These are phyloP conservation scores for Cymbidium sinense DNA, from an alignment of 106 monocot species.

Conservation along the genomic window DNA sequence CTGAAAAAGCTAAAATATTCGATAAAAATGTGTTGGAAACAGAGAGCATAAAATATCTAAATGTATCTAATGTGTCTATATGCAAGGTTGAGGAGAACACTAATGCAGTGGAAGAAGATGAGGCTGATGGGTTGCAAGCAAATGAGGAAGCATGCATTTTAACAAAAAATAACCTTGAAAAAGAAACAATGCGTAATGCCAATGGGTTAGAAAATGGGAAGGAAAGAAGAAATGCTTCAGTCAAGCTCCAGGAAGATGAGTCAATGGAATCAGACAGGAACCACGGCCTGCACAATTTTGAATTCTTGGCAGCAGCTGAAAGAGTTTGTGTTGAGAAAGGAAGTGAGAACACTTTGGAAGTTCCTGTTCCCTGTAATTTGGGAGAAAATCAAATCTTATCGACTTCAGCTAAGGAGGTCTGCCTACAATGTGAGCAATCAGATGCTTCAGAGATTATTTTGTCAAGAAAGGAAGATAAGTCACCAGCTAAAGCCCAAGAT, in stretches of 20 bases:
- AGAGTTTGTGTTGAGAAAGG: not conserved
- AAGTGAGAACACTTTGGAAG: constrained; percentile 11
- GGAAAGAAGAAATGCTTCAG: constrained; percentile 16
- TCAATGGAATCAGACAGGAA: constrained; percentile 1
- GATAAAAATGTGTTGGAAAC: not conserved
- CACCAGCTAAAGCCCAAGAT: not conserved
- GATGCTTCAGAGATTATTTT: constrained; percentile 10
- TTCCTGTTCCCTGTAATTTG: not conserved
- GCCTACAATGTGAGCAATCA: constrained; percentile 2
- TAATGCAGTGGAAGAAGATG: constrained; percentile 6
- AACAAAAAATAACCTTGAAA: constrained; percentile 7
- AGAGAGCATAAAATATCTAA: not conserved
- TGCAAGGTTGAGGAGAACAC: constrained; percentile 2
- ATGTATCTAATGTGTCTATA: constrained; percentile 13
- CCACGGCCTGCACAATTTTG: not conserved
- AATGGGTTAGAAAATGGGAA: constrained; percentile 13
- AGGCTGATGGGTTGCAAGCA: not conserved
- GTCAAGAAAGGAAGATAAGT: constrained; percentile 1
- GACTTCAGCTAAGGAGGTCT: constrained; percentile 3
- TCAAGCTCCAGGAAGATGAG: constrained; percentile 12
- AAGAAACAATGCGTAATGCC: constrained; percentile 7
- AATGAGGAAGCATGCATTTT: not conserved
- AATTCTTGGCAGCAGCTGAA: not conserved
- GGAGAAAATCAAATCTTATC: not conserved
- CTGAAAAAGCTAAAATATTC: not conserved